A percentile compares a stretch with the other conserved stretches of the same genome.
Conservation (phyloP, 1,284 basidiomycete genomes). For the Erythrobasidium hasegawianum region DNA sequence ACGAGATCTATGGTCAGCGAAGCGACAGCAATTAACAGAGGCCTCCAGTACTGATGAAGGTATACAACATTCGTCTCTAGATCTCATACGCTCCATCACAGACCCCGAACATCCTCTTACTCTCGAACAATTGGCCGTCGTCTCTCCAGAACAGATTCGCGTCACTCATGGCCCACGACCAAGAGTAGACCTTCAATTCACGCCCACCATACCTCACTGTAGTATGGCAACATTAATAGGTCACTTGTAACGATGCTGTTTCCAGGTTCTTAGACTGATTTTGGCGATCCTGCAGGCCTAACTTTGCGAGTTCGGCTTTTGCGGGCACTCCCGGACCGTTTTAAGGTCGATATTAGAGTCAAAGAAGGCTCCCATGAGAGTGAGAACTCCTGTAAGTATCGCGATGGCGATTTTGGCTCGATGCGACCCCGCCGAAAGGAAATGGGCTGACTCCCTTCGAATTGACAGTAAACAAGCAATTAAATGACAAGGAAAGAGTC, state of each 20-base stretch:
- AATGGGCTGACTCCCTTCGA: too few species aligned
- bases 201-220: slow-evolving; percentile 93
- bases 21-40: neutral
- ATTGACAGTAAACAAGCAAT: slow-evolving; percentile 83
- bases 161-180: slow-evolving; percentile 62
- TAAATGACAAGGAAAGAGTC: slow-evolving; percentile 98
- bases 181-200: slow-evolving; percentile 71
- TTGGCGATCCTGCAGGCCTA: slow-evolving; percentile 60
- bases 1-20: slow-evolving; percentile 63
- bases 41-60: neutral
- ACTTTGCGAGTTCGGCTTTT: slow-evolving; percentile 87
- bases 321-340: slow-evolving; percentile 82
- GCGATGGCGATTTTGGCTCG: neutral
- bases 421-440: neutral
- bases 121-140: slow-evolving; percentile 94
- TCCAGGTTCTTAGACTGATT: neutral
- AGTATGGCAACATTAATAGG: slow-evolving; percentile 97
- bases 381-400: slow-evolving; percentile 67
- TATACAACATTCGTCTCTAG: slow-evolving; percentile 26
- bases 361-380: slow-evolving; percentile 94
- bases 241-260: slow-evolving; percentile 50
- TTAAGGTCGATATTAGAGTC: slow-evolving; percentile 90
- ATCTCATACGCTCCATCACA: slow-evolving; percentile 85
- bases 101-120: slow-evolving; percentile 95
- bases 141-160: slow-evolving; percentile 80